Evolutionary conservation across 2,329 filamentous ascomycete genomes (phyloP).

Genomic region (Penicillium sp.): DNA sequence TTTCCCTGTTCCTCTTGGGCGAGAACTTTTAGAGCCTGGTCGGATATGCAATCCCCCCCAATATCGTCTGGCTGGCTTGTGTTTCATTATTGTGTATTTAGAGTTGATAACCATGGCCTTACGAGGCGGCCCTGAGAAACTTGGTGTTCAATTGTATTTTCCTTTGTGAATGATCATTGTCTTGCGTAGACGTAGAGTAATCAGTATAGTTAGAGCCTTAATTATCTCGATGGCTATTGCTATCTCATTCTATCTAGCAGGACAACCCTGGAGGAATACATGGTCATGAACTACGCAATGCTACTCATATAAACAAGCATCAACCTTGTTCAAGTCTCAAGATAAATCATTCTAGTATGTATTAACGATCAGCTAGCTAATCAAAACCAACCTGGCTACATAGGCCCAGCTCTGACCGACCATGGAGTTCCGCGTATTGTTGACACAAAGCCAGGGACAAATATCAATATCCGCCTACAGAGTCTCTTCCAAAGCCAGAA

Average conservation of each 20-base stretch:
- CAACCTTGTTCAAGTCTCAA: neutral
- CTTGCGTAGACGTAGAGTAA: neutral
- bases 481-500: constrained; percentile 54
- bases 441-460: neutral
- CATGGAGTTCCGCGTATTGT: neutral
- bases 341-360: neutral
- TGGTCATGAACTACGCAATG: neutral
- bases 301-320: neutral
- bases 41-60: constrained; percentile 21
- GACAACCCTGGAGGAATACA: neutral
- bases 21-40: constrained; percentile 28
- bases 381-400: constrained; percentile 4
- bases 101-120: constrained; percentile 41
- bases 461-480: constrained; percentile 24
- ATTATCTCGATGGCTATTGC: neutral
- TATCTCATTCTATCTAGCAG: neutral
- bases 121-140: constrained; percentile 33
- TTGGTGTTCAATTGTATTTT: constrained; percentile 29
- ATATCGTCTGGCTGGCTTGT: constrained; percentile 29
- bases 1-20: constrained; percentile 14
- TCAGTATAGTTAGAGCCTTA: neutral
- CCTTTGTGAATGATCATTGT: constrained; percentile 17
- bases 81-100: constrained; percentile 45
- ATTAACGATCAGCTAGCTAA: neutral
- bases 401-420: neutral